phyloP scores from a whole-genome alignment of 768 basidiomycete genomes.

The Mycena floridula region DNA sequence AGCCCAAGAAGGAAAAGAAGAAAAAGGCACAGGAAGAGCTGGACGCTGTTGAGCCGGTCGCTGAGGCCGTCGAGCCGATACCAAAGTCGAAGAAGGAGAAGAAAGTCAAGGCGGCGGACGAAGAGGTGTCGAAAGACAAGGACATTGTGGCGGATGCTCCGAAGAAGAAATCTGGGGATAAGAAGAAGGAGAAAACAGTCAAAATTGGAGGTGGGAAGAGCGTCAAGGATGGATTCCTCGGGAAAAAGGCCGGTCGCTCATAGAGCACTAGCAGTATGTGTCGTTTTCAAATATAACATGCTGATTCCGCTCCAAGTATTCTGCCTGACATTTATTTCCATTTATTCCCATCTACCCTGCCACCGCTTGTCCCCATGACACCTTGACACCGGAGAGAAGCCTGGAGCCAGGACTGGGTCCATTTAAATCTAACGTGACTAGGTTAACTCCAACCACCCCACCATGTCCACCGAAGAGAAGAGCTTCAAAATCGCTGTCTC shows the following conservation, averaged over 20 bases:
- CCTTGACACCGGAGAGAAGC: too few relatives aligned
- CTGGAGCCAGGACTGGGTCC: too few relatives aligned
- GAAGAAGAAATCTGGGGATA: slow-evolving; percentile 31
- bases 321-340: too few relatives aligned
- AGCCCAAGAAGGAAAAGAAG: slow-evolving; percentile 12
- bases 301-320: too few relatives aligned
- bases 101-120: slow-evolving; percentile 2
- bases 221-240: slow-evolving; percentile 48
- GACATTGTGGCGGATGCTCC: background rate
- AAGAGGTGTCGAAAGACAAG: background rate
- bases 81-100: slow-evolving; percentile 4
- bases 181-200: slow-evolving; percentile 47
- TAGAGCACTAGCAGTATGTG: too few relatives aligned
- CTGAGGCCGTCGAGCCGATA: slow-evolving; percentile 1
- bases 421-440: too few relatives aligned
- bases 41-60: slow-evolving; percentile 1
- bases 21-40: slow-evolving; percentile 11
- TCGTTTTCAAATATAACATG: too few relatives aligned
- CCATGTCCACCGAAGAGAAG: too few relatives aligned
- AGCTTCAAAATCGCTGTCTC: slow-evolving; percentile 16
- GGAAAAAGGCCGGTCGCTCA: too few relatives aligned
- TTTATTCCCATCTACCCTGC: too few relatives aligned
- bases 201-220: slow-evolving; percentile 37
- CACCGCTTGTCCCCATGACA: too few relatives aligned
- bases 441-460: too few relatives aligned